Evolutionary conservation across 495 filamentous ascomycete genomes (phyloP).

Genomic region (Neurospora sp.): DNA sequence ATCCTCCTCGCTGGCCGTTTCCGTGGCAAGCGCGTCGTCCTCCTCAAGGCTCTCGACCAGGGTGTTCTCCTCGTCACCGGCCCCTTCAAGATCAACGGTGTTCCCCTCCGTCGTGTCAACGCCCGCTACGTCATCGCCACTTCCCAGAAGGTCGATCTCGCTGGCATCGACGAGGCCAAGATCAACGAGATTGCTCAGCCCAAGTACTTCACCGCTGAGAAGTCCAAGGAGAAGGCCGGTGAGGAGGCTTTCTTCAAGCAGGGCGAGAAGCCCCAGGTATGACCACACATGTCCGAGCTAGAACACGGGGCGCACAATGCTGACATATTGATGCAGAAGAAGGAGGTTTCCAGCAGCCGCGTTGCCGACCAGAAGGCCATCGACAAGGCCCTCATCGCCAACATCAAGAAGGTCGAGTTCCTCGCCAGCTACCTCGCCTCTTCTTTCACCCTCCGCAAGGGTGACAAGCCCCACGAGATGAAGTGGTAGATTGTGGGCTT

Average conservation of each 20-base stretch:
- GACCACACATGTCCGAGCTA: constrained; percentile 21
- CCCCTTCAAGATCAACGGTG: constrained; percentile 99
- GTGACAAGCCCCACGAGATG: constrained; percentile 98
- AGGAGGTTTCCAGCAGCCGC: constrained; percentile 78
- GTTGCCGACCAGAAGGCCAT: constrained; percentile 95
- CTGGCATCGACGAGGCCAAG: constrained; percentile 70
- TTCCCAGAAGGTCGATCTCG: constrained; percentile 76
- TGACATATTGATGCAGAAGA: constrained; percentile 63
- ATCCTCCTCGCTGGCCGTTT: constrained; percentile 99
- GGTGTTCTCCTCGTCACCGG: constrained; percentile 98
- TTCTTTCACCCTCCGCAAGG: constrained; percentile 93
- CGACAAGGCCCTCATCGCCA: constrained; percentile 82
- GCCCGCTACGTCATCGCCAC: constrained; percentile 98
- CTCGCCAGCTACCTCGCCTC: constrained; percentile 82
- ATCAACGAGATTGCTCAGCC: constrained; percentile 73
- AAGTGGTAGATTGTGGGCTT: constrained; percentile 52
- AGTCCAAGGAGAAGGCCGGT: constrained; percentile 78
- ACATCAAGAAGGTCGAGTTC: constrained; percentile 90
- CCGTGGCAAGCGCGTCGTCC: constrained; percentile 98
- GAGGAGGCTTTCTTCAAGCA: constrained; percentile 98
- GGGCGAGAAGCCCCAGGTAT: constrained; percentile 91
- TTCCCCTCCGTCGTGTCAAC: constrained; percentile 96
- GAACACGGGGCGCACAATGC: constrained; percentile 1
- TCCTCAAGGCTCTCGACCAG: constrained; percentile 92
- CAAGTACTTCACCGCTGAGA: constrained; percentile 94